A percentile compares a stretch with the other conserved stretches of the same genome.
phyloP scores from a whole-genome alignment of 202 grass and related monocot genomes.

The Alloteropsis angusta region DNA sequence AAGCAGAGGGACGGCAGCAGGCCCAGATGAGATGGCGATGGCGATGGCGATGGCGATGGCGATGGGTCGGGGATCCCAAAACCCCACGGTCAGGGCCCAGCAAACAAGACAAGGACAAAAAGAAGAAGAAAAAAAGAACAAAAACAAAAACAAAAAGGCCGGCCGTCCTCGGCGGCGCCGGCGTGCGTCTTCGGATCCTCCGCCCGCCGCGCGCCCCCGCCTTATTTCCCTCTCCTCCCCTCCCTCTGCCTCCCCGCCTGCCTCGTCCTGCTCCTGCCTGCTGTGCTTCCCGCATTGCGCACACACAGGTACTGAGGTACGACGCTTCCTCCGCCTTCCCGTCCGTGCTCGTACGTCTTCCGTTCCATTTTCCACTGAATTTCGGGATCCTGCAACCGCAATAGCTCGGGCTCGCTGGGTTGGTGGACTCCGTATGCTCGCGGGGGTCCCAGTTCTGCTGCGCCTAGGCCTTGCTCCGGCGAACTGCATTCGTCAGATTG shows the following conservation, averaged over 20 bases:
- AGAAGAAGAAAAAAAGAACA: too few species aligned
- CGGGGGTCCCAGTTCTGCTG: not conserved
- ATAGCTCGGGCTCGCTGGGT: not conserved
- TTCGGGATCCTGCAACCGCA: not conserved
- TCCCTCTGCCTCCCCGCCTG: not conserved
- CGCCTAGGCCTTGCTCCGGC: not conserved
- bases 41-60: too few species aligned
- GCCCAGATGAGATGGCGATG: too few species aligned
- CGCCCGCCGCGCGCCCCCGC: slow-evolving; percentile 15
- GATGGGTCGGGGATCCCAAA: too few species aligned
- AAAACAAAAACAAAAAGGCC: not conserved
- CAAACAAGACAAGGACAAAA: not conserved
- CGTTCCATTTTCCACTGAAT: not conserved
- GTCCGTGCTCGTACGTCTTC: not conserved
- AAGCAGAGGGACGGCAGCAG: too few species aligned
- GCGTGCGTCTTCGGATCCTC: slow-evolving; percentile 12
- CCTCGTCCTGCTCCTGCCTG: not conserved
- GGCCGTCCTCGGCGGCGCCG: slow-evolving; percentile 14
- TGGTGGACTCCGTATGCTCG: not conserved
- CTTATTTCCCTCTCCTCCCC: not conserved
- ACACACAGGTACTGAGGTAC: not conserved
- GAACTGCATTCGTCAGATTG: not conserved
- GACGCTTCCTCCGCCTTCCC: not conserved
- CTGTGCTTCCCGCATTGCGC: not conserved
- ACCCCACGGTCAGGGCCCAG: not conserved